Evolutionary conservation across 2,329 filamentous ascomycete species (phyloP).

Genomic region (Stemphylium vesicarium): DNA sequence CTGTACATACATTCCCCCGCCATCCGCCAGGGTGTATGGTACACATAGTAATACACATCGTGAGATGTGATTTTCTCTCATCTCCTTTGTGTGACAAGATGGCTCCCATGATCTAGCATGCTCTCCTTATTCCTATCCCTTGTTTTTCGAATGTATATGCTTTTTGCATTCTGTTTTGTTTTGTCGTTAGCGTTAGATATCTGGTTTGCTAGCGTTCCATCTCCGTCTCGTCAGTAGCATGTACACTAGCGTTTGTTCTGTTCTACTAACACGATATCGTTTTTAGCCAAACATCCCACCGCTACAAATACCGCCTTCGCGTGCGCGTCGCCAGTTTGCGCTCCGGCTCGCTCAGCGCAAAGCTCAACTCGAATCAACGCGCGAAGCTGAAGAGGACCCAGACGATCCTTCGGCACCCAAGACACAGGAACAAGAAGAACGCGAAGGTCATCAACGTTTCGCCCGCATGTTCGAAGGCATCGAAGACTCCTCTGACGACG

Average conservation of each 20-base stretch:
- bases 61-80: conserved; percentile 22
- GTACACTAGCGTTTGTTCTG: background rate
- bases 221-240: conserved; percentile 1
- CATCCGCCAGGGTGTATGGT: conserved; percentile 33
- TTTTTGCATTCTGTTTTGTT: background rate
- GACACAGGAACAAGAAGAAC: conserved; percentile 36
- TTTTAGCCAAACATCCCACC: conserved; percentile 46
- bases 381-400: conserved; percentile 27
- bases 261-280: conserved; percentile 42
- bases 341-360: conserved; percentile 71
- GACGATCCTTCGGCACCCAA: conserved; percentile 13
- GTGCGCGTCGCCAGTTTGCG: conserved; percentile 89
- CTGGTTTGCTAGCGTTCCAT: conserved; percentile 10
- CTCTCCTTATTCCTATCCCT: background rate
- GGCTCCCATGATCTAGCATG: conserved; percentile 9
- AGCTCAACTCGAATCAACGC: conserved; percentile 37
- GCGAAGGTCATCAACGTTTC: conserved; percentile 44
- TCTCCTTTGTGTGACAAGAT: conserved; percentile 18
- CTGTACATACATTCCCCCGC: conserved; percentile 36
- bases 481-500: conserved; percentile 39
- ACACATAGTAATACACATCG: conserved; percentile 42
- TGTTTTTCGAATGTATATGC: background rate
- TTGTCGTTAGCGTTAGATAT: too few relatives aligned
- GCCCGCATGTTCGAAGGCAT: conserved; percentile 44
- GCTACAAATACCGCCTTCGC: conserved; percentile 85